Evolutionary conservation across 148 eudicot genomes (phyloP).

Genomic region (Limonium bicolor): DNA sequence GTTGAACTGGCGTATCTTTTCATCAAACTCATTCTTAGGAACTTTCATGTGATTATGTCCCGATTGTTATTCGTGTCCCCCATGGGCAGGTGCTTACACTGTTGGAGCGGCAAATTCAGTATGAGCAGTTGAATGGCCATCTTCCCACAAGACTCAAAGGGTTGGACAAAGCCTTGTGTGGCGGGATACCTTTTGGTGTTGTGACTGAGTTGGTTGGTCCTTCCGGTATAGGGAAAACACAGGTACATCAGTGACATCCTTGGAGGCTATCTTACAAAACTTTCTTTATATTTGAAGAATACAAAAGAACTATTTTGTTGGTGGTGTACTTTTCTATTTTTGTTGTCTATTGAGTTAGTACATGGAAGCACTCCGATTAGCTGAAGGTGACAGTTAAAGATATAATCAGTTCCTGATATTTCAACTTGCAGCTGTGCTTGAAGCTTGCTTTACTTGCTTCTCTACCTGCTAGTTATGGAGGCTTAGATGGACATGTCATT

Average conservation of each 20-base stretch:
- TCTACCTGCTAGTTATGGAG: constrained; percentile 65
- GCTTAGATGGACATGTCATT: constrained; percentile 66
- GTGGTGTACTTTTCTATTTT: neutral
- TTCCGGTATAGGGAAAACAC: constrained; percentile 89
- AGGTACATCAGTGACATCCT: constrained; percentile 46
- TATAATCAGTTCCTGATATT: too few relatives aligned
- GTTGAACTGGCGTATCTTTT: too few relatives aligned
- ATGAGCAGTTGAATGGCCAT: constrained; percentile 62
- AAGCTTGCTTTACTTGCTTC: constrained; percentile 76
- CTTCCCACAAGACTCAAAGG: constrained; percentile 71
- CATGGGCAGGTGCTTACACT: constrained; percentile 57
- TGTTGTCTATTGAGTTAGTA: neutral
- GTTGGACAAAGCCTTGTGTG: constrained; percentile 66
- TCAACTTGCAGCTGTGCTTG: constrained; percentile 60
- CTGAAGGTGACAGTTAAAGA: too few relatives aligned
- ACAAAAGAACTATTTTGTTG: neutral
- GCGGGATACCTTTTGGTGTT: constrained; percentile 88
- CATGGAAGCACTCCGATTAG: too few relatives aligned
- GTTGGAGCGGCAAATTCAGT: constrained; percentile 34
- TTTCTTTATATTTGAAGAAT: neutral
- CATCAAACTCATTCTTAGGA: too few relatives aligned
- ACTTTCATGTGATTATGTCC: neutral
- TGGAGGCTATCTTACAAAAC: too few relatives aligned
- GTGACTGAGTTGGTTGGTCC: constrained; percentile 90
- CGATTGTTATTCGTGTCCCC: neutral